Conservation (phyloP, 495 filamentous ascomycete genomes). For the Aspergillus diversus region DNA sequence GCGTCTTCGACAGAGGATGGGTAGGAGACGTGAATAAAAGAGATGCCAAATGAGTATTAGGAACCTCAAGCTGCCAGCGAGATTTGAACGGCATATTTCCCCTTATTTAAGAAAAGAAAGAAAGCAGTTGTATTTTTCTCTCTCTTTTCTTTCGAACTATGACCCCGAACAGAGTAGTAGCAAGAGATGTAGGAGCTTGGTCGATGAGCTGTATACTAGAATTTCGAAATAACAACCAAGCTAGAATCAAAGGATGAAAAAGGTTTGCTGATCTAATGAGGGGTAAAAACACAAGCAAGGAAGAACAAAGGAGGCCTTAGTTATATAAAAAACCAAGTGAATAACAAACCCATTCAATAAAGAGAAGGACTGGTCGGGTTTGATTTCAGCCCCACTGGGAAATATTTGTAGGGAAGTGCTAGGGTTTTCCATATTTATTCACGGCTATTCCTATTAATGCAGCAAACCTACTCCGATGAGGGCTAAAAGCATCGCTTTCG, state of each 20-base stretch:
- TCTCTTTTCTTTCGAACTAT: not conserved
- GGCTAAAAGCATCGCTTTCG: no score
- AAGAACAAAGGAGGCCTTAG: not conserved
- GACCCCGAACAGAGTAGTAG: no score
- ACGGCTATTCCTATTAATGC: no score
- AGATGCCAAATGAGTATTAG: conserved; percentile 52
- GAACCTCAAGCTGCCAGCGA: conserved; percentile 51
- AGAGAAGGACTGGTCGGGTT: no score
- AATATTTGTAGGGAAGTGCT: no score
- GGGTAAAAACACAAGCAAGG: conserved; percentile 5
- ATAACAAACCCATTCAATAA: not conserved
- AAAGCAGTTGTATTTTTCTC: not conserved
- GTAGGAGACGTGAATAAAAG: conserved; percentile 54
- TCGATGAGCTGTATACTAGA: no score
- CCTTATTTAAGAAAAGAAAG: not conserved
- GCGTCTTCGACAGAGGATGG: conserved; percentile 44
- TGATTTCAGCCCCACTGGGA: no score
- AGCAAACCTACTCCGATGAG: no score
- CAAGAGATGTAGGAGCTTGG: no score
- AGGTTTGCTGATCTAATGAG: not conserved
- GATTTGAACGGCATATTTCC: conserved; percentile 57
- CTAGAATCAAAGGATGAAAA: not conserved
- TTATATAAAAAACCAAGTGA: conserved; percentile 8
- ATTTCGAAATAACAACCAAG: not conserved
- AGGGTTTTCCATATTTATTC: no score